Percentiles rank a stretch among this genome's conserved stretches.
Evolutionary conservation across 2,329 filamentous ascomycete species (phyloP).

Genomic region (Colletotrichum theobromicola): DNA sequence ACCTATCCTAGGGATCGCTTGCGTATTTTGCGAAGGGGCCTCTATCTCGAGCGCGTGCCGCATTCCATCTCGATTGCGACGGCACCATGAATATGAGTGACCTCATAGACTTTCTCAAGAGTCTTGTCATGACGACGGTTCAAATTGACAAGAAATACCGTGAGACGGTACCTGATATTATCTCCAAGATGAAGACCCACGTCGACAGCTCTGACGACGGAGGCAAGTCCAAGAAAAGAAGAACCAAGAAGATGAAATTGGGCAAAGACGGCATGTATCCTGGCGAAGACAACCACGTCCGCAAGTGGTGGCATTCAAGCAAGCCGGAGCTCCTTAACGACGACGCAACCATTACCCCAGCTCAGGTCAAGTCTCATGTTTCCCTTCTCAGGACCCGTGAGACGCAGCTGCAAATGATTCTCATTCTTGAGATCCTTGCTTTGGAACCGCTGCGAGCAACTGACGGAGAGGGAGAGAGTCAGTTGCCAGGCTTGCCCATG

Average conservation of each 20-base stretch:
- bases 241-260: constrained; percentile 68
- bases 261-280: constrained; percentile 74
- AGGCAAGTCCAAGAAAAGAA: constrained; percentile 51
- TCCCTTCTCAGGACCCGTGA: constrained; percentile 74
- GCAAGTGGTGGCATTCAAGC: constrained; percentile 72
- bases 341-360: constrained; percentile 48
- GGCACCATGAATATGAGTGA: constrained; percentile 65
- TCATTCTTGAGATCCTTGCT: constrained; percentile 78
- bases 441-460: constrained; percentile 61
- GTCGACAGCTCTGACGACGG: constrained; percentile 60
- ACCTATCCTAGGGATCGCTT: constrained; percentile 65
- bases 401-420: constrained; percentile 80
- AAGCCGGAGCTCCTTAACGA: constrained; percentile 55
- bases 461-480: constrained; percentile 46
- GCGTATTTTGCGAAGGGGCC: constrained; percentile 87
- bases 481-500: constrained; percentile 50
- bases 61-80: constrained; percentile 69
- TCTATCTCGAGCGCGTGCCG: constrained; percentile 74
- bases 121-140: constrained; percentile 68
- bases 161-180: constrained; percentile 69
- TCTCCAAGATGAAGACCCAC: constrained; percentile 60
- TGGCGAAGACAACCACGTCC: constrained; percentile 67
- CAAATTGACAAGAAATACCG: constrained; percentile 81
- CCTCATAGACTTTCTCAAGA: constrained; percentile 71
- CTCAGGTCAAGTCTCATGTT: constrained; percentile 66